Base-by-base conservation (phyloP, 495 filamentous ascomycete species). In the Sordaria brevicollis region DNA sequence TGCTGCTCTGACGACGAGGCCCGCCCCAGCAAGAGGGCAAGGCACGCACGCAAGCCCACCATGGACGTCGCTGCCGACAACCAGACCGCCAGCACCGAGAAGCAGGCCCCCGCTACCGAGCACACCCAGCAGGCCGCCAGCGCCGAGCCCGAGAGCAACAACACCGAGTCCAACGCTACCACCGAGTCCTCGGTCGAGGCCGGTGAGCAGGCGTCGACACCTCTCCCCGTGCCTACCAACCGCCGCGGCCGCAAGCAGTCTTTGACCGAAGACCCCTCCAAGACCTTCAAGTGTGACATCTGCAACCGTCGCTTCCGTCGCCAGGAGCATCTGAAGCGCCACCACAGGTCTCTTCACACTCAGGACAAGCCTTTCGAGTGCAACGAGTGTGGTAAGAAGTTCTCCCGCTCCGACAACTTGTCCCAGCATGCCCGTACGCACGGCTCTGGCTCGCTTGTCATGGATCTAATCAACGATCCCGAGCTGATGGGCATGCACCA, bases 311-410 rank as follows among this genome's bases (percentile, higher is more conserved):
- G 96, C 67, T 99, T 99, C 90, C 93, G 96, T 71, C 93, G 96
- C 70, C 96, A 98, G 79, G 96, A 99, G 79, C 96, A 99, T 76
- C 90, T 99, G 70, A 98, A 98, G 89, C 92, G 96, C 71, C 96
- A 99, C 84, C 97, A 97, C 85, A 89, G 96, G 62, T 98, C 96
- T 41, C 92, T 99, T 54, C 96, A 98, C 84, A 99, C 96, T 2
- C 89, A 96, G 74, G 95, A 98, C 71, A 99, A 99, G 88, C 96
- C 96, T 7, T 98, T 98, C 78, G 93, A 97, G 80, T 99, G 96
- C 82, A 83, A 88, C 70, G 94, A 98, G 82, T 99, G 96, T 74
- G 94, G 95, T 70, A 99, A 99, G 89, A 97, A 97, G 84, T 99
- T 98, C 84, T 98, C 95, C 1, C 91, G 96, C 69, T 94, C 91